Base-by-base conservation (phyloP, 139 green algal genomes). In the Tetraselmis striata region DNA sequence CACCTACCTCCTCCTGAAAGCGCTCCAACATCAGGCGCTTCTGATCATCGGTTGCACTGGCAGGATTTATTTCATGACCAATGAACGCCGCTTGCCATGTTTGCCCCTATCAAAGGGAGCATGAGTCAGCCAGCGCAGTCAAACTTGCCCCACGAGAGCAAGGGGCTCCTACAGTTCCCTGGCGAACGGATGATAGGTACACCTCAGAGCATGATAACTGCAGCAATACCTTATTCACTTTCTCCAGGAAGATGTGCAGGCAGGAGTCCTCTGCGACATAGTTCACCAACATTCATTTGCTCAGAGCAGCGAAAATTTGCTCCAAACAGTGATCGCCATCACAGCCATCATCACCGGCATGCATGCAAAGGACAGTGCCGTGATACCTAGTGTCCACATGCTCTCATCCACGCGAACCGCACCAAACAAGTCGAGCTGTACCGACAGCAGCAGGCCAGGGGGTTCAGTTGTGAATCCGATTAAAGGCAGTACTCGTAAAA, bases 331-430 rank as follows among this genome's bases (percentile, higher is more conserved):
- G n/a, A n/a, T n/a, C n/a, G n/a, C n/a, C n/a, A n/a, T n/a, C n/a
- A n/a, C n/a, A n/a, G n/a, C n/a, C n/a, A n/a, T n/a, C n/a, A n/a
- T n/a, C n/a, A n/a, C n/a, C n/a, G n/a, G n/a, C n/a, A n/a, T n/a
- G n/a, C n/a, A n/a, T n/a, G n/a, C n/a, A n/a, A n/a, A n/a, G n/a
- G n/a, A n/a, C n/a, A n/a, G n/a, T n/a, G n/a, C n/a, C n/a, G n/a
- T n/a, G n/a, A n/a, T n/a, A 95, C 90, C 94, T 31, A 98, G 75
- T 0, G 95, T 98, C 95, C 95, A 98, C 27, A 93, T 90, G 58
- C 85, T 94, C 2, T 97, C 93, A 67, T 67, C 45, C 18, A 18
- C 45, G 11, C 45, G 45, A 67, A 67, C 45, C 45, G 18, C 5
- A 25, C 45, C 45, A 67, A 67, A 67, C 11, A 67, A 18, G 45